Percentiles rank a stretch among this genome's conserved stretches.
Evolutionary conservation across 2,329 filamentous ascomycete species (phyloP).

Genomic region (Aspergillus pseudoviridinutans): DNA sequence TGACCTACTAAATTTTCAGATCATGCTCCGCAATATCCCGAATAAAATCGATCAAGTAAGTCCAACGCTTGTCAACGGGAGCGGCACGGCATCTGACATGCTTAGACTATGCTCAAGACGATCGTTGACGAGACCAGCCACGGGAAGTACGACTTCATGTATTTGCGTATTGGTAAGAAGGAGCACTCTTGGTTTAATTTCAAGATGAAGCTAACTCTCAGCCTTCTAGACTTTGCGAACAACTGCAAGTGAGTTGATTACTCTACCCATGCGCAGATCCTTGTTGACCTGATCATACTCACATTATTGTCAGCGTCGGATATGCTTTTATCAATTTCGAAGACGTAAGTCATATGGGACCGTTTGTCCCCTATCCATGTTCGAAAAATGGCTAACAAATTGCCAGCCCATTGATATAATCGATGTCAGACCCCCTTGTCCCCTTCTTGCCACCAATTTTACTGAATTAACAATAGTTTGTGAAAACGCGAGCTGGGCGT

Average conservation of each 20-base stretch:
- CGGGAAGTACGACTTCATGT: slow-evolving; percentile 91
- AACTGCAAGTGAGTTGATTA: slow-evolving; percentile 67
- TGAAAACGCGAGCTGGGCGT: slow-evolving; percentile 65
- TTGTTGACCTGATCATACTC: slow-evolving; percentile 4
- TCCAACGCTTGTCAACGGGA: not conserved
- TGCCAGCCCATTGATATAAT: slow-evolving; percentile 67
- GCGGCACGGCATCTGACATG: slow-evolving; percentile 11
- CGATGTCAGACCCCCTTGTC: slow-evolving; percentile 50
- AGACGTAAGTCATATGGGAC: slow-evolving; percentile 53
- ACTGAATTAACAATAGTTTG: slow-evolving; percentile 56
- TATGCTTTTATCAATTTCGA: slow-evolving; percentile 97
- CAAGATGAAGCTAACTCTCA: not conserved
- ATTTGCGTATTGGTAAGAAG: slow-evolving; percentile 69
- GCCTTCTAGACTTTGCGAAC: slow-evolving; percentile 64
- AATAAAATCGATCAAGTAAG: slow-evolving; percentile 71
- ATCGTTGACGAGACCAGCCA: slow-evolving; percentile 74
- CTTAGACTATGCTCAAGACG: slow-evolving; percentile 65
- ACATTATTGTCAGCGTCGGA: slow-evolving; percentile 62
- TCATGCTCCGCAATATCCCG: slow-evolving; percentile 94
- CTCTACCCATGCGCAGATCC: not conserved
- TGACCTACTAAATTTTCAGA: slow-evolving; percentile 44
- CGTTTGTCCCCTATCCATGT: not conserved
- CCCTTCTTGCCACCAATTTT: slow-evolving; percentile 8
- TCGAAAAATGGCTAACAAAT: slow-evolving; percentile 34
- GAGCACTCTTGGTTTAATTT: not conserved